phyloP scores from a whole-genome alignment of 1,284 basidiomycete species.

The Ceratobasidium sp. region DNA sequence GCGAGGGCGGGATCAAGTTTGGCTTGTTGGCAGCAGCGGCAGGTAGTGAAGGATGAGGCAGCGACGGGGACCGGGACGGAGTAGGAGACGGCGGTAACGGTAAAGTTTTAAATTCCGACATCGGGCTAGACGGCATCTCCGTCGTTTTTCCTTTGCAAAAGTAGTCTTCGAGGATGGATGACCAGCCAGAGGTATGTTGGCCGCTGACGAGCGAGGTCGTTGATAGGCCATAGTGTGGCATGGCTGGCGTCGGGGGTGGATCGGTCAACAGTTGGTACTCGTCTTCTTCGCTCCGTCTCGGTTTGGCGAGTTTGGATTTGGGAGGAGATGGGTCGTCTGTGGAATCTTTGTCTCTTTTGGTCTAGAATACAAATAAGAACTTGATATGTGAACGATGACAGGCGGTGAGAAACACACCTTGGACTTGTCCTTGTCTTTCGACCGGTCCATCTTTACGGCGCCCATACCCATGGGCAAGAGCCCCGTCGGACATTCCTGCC shows the following conservation, averaged over 20 bases:
- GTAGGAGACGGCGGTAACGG: constrained; percentile 14
- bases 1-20: background rate
- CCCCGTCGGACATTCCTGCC: constrained; percentile 85
- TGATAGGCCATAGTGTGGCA: background rate
- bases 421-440: constrained; percentile 56
- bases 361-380: background rate
- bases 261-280: constrained; percentile 14
- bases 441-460: constrained; percentile 71
- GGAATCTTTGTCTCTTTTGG: constrained; percentile 9
- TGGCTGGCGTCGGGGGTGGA: background rate
- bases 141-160: constrained; percentile 62
- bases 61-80: constrained; percentile 40
- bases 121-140: background rate
- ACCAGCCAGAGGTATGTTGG: constrained; percentile 65
- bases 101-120: constrained; percentile 8
- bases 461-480: constrained; percentile 75
- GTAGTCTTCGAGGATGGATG: constrained; percentile 76
- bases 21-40: background rate
- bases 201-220: constrained; percentile 1
- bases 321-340: background rate
- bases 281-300: constrained; percentile 29
- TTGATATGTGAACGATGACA: background rate
- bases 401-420: constrained; percentile 30
- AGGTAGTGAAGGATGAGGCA: constrained; percentile 39
- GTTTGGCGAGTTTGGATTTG: constrained; percentile 13